Evolutionary conservation across 2,329 filamentous ascomycete species (phyloP), one percentile per base, ranked within the genome.

Genomic region (Cercospora sp.): DNA sequence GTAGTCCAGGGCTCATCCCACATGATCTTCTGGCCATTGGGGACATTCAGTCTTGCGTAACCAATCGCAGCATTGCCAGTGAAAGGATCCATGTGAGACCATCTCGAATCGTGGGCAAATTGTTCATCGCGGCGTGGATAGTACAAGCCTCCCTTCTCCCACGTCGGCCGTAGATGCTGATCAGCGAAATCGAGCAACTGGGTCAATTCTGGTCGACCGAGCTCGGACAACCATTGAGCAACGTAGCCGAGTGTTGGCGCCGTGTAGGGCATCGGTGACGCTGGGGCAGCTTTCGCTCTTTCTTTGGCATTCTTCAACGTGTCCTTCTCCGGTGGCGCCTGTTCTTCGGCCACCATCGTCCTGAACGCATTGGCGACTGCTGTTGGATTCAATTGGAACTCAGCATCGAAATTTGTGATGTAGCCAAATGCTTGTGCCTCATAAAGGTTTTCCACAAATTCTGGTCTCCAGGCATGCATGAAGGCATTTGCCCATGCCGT

Each of bases 391-490:
- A 67, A 34, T n/a, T 32, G 43, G 9, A 57, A 59, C 12, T 67
- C 62, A n/a, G 28, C n/a, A 9, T 67, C 28, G 60, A 59, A 55
- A 2, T 10, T 57, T 7, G 59, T 63, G 49, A 67, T 37, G 34
- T 45, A 67, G 34, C 65, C 65, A 3, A 63, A 34, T 3, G 59
- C 55, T 43, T 62, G 51, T 7, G 53, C 32, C 9, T 67, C 49
- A 53, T 63, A 67, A 8, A 55, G 49, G 13, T 3, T 3, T 9
- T 40, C 72, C 3, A 80, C 76, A n/a, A 75, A 71, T 3, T 74
- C 69, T 1, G 75, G 76, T 66, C 80, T 81, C 79, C 79, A 81
- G n/a, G 76, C 34, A 59, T 70, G 75, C 77, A 81, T 80, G 69
- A 79, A 81, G 1, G 78, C 78, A 21, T 68, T 72, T 4, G 73